Evolutionary conservation across 371 early-diverging fungal genomes (phyloP), one percentile per base, ranked within the genome.

Genomic region (Mortierella sp.): DNA sequence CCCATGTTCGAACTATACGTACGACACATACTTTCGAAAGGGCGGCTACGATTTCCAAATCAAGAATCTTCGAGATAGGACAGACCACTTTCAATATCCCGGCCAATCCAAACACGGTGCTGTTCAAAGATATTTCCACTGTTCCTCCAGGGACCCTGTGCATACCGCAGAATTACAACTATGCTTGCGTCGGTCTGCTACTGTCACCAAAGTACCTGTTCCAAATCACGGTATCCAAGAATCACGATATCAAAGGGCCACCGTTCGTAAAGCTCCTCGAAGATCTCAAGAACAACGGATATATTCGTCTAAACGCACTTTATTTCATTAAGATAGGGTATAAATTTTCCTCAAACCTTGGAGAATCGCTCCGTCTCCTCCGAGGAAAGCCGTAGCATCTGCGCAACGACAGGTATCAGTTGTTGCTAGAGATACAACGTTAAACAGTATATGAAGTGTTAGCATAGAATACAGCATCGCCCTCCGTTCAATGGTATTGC

Each of bases 371-470:
- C 86, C 27, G 88, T 79, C 66, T 95, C 96, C 15, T 95, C 94
- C 0, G 89, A 83, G 23, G 91, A 85, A 58, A 94, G 89, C 55
- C 88, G 87, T 1, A 95, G 82, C 76, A 95, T 80, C 85, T 89
- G 91, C 9, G 89, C 88, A 28, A 95, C 72, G 2, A 94, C 96
- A 4, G 92, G 93, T 24, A 95, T 84, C 76, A 95, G 81, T 80
- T 94, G 94, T 32, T 84, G 60, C 86, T 90, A 70, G n/a, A 65
- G 50, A 12, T 8, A 48, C 11, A 64, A 6, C 52, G 11, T 56
- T 19, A 21, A 55, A 14, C 21, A 60, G 53, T 11, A 17, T 14
- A 19, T 37, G 2, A 5, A 26, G 11, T 48, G 43, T 34, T 17
- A 56, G 17, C 6, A 54, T 24, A 26, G 1, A 41, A 21, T 14